Conservation (phyloP, 2,329 filamentous ascomycete species). For the Phaeosphaeria sp. region DNA sequence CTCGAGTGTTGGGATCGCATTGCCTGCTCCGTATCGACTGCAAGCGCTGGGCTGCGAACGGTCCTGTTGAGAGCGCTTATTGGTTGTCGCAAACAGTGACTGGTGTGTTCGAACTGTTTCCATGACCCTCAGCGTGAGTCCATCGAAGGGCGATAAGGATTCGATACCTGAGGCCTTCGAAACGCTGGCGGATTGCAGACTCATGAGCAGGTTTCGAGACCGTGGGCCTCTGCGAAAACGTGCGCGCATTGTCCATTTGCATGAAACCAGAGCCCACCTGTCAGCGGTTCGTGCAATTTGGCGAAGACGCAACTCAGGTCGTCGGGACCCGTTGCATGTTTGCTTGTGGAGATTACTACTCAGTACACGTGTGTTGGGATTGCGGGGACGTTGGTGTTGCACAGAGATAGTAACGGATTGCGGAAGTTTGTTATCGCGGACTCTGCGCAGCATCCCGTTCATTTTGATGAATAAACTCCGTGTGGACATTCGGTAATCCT, state of each 20-base stretch:
- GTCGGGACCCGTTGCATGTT: constrained; percentile 7
- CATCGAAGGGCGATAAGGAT: constrained; percentile 5
- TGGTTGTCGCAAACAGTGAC: constrained; percentile 9
- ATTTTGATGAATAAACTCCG: neutral
- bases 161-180: constrained; percentile 6
- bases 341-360: constrained; percentile 7
- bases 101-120: neutral
- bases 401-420: neutral
- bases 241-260: constrained; percentile 20
- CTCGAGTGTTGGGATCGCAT: neutral
- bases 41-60: neutral
- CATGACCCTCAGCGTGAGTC: neutral
- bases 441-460: neutral
- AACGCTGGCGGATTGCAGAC: constrained; percentile 6
- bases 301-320: neutral
- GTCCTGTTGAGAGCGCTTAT: constrained; percentile 6
- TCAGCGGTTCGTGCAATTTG: constrained; percentile 15
- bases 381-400: neutral
- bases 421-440: neutral
- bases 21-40: constrained; percentile 12
- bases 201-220: constrained; percentile 15
- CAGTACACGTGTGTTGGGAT: constrained; percentile 1
- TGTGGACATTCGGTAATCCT: neutral
- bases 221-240: constrained; percentile 11
- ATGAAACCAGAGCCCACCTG: constrained; percentile 30